Evolutionary conservation across 2,329 filamentous ascomycete species (phyloP), one percentile per base, ranked within the genome.

Genomic region (Plenodomus biglobosus): DNA sequence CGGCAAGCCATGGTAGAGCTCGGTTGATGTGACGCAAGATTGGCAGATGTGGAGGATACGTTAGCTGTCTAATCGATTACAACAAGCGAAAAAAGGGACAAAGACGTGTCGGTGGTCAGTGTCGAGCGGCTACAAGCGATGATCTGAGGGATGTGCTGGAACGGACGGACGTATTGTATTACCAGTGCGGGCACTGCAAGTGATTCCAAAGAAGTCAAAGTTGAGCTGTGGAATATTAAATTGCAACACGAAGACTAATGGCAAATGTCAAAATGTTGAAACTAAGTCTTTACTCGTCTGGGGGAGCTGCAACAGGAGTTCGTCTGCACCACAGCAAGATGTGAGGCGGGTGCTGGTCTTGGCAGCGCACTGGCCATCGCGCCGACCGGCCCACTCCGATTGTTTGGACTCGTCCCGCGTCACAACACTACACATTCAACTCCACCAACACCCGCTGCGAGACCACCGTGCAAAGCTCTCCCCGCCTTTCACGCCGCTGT

Each of bases 331-430:
- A 40, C 17, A 21, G 27, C 22, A 17, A 40, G 37, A 7, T 15
- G 27, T 32, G 27, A 32, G 27, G 27, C 6, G 6, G 27, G 27
- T 24, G 44, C 20, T 11, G 34, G 30, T 21, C 45, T 53, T 51
- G 52, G 52, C 44, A 18, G 46, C 38, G 56, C 59, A 56, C 46
- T 48, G 46, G 50, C 54, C 52, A 48, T 44, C 52, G 53, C 46
- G 56, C 43, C 43, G 38, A n/a, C 35, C 41, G 42, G 50, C 46
- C 52, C 46, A 45, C 55, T 48, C 27, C 44, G 50, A 57, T 57
- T 59, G 56, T 61, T 61, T 59, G 53, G 53, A 45, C 32, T 56
- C 43, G 46, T 50, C 38, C 48, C 48, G 51, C 47, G 46, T 56
- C 53, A 57, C 54, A 57, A 57, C 54, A 57, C 40, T 42, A 16